Base-by-base conservation (phyloP, 495 filamentous ascomycete species). In the Penicillium waksmanii region DNA sequence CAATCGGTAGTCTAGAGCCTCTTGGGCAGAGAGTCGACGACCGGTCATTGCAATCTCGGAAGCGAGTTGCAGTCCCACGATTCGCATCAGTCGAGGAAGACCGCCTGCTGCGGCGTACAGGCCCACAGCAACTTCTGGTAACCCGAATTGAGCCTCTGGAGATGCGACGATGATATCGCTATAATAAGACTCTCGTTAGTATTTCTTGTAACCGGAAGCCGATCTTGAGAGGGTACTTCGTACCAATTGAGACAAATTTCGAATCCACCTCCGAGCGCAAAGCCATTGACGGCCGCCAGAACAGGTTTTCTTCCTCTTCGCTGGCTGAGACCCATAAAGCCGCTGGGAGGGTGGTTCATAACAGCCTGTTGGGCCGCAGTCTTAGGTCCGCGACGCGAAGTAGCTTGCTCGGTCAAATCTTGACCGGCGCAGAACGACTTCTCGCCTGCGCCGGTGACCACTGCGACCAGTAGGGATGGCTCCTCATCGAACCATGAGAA, bases 261-360 rank as follows among this genome's bases (percentile, higher is more conserved):
- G 57, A 85, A 82, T n/a, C 89, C 89, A 36, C 89, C 89, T 6
- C 89, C 89, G 34, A 87, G 73, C 44, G 84, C 84, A 21, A 87
- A 64, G 4, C 89, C 89, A 66, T 90, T 86, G 17, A 92, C 85
- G 9, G 89, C 89, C 4, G 83, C 83, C 40, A 93, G 83, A 15
- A 93, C 73, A 5, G 89, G 89, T 57, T 76, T 76, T 56, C 68
- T 73, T 1, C 73, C 73, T 19, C 56, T 44, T 8, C 73, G 65
- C 25, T 66, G 67, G 58, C 65, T 69, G 10, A 75, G 55, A 1
- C 69, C 71, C 57, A 60, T 64, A 51, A 73, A 73, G 7, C 71
- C 69, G 11, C 57, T 56, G 0, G 61, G 61, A 2, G 70, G 65
- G 48, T 63, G 66, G 23, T 61, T 61, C 55, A 66, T 60, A 27